A percentile compares a stretch with the other conserved stretches of the same genome.
phyloP scores from a whole-genome alignment of 2,329 filamentous ascomycete genomes.

The Colletotrichum theobromicola region DNA sequence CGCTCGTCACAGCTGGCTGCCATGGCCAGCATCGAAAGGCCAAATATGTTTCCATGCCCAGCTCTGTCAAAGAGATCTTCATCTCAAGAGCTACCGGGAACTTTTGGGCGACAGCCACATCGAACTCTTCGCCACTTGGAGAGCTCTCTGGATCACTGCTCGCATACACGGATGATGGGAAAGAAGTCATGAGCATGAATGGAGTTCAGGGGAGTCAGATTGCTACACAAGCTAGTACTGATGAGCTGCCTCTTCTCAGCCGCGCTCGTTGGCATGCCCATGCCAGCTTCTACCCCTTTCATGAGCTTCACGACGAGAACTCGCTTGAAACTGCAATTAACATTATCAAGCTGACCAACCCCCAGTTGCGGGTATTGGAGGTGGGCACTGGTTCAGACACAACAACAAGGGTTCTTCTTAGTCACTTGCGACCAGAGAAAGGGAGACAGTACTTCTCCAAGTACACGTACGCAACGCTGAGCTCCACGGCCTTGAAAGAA shows the following conservation, averaged over 20 bases:
- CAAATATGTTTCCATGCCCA: background rate
- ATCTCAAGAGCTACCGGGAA: background rate
- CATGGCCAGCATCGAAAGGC: background rate
- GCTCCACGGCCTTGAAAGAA: background rate
- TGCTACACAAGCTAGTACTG: background rate
- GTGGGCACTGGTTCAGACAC: background rate
- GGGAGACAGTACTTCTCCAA: background rate
- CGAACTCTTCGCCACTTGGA: background rate
- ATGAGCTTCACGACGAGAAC: background rate
- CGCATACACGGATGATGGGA: background rate
- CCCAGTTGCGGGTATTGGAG: background rate
- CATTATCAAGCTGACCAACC: background rate
- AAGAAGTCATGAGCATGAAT: background rate
- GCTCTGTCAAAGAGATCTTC: background rate
- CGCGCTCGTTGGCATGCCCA: background rate
- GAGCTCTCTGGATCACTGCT: background rate
- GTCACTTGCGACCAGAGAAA: background rate
- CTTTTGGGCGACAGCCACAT: background rate
- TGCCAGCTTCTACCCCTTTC: background rate
- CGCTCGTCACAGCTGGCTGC: constrained; percentile 26
- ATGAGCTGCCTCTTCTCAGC: background rate
- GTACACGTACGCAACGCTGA: background rate
- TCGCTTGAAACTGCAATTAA: background rate
- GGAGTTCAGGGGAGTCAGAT: background rate
- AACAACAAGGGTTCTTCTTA: background rate